phyloP scores from a whole-genome alignment of 371 early-diverging fungal species.

The Mortierella sp. region DNA sequence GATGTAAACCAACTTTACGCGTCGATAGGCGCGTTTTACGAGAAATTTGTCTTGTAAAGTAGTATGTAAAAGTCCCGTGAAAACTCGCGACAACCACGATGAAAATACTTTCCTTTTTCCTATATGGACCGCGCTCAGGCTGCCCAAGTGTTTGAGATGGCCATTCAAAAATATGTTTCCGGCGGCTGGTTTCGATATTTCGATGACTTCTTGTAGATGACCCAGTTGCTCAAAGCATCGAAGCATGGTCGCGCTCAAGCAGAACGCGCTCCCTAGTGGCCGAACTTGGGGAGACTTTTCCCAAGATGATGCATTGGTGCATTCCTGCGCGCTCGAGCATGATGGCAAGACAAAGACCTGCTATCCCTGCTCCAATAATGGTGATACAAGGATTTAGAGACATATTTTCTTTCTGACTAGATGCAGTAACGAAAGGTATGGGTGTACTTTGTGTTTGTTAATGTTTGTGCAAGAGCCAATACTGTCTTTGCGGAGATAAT shows the following conservation, averaged over 20 bases:
- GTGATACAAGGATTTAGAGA: constrained; percentile 30
- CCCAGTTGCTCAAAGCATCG: constrained; percentile 47
- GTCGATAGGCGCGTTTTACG: too few relatives aligned
- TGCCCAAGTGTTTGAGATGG: constrained; percentile 24
- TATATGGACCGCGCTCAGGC: constrained; percentile 15
- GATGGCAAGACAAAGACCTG: constrained; percentile 31
- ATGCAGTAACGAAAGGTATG: not conserved
- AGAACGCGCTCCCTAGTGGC: constrained; percentile 26
- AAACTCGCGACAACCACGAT: too few relatives aligned
- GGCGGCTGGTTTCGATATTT: constrained; percentile 28
- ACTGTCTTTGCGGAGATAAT: too few relatives aligned
- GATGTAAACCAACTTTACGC: too few relatives aligned
- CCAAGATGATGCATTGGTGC: constrained; percentile 29
- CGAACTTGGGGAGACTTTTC: constrained; percentile 11
- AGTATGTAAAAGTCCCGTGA: too few relatives aligned
- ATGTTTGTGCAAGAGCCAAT: too few relatives aligned
- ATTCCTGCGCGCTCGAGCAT: constrained; percentile 47
- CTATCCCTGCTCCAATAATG: constrained; percentile 44
- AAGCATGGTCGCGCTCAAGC: constrained; percentile 28
- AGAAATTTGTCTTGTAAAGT: too few relatives aligned
- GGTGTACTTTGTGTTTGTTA: too few relatives aligned
- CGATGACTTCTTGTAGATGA: constrained; percentile 26
- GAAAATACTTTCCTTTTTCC: constrained; percentile 22
- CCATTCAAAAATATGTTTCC: constrained; percentile 33
- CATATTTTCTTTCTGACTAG: constrained; percentile 16